These are phyloP conservation scores for Acacia acuminata DNA, from an alignment of 306 rosid genomes.

Conservation along the genomic window DNA sequence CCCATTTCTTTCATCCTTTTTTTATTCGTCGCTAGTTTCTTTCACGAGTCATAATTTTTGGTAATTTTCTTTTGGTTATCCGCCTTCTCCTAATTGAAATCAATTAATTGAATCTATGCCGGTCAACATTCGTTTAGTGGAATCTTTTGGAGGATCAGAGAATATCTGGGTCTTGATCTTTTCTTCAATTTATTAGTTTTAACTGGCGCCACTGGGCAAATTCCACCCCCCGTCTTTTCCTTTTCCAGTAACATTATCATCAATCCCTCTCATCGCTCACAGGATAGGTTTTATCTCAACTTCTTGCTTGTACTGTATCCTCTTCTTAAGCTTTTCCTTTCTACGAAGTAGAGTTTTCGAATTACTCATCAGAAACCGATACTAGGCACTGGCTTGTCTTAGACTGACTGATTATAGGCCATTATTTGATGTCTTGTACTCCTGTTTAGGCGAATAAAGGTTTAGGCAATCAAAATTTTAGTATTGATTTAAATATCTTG, in stretches of 20 bases:
- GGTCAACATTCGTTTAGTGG: background rate
- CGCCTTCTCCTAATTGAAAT: background rate
- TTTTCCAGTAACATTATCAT: background rate
- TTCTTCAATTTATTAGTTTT: background rate
- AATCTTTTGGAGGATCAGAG: background rate
- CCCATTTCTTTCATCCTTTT: background rate
- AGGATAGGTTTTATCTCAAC: background rate
- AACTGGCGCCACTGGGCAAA: no score
- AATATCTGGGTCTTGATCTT: background rate
- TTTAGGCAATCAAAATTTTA: background rate
- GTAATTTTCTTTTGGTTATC: background rate
- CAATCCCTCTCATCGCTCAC: conserved; percentile 8
- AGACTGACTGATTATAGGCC: background rate
- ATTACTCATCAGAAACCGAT: background rate
- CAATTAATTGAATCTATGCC: background rate
- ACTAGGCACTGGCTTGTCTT: background rate
- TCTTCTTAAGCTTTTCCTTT: background rate
- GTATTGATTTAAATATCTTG: background rate
- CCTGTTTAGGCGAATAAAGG: background rate
- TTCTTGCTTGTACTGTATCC: background rate
- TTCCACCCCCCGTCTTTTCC: background rate
- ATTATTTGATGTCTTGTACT: background rate
- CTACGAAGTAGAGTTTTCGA: background rate
- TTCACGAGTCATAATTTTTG: background rate
- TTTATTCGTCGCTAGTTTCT: background rate